Evolutionary conservation across 352 stramenopile species (phyloP).

Genomic region (Phytophthora agathidicida): DNA sequence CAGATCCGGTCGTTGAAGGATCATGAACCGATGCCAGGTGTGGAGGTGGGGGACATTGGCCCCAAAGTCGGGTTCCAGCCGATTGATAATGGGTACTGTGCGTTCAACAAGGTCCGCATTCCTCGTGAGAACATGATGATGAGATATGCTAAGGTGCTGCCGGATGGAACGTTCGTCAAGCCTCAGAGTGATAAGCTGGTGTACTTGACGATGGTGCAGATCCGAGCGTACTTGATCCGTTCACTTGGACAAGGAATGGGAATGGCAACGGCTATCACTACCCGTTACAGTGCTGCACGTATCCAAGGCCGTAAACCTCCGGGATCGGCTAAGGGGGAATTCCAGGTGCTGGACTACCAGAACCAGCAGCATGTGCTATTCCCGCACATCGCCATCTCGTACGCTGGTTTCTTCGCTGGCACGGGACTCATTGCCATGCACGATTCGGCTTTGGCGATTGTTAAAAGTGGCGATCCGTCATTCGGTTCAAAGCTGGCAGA

Average conservation of each 20-base stretch:
- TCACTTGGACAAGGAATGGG: conserved; percentile 10
- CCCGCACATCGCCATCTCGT: conserved; percentile 50
- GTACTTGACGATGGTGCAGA: conserved; percentile 59
- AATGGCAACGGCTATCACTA: conserved; percentile 42
- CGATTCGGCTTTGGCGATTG: conserved; percentile 18
- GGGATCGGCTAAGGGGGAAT: conserved; percentile 36
- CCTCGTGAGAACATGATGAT: conserved; percentile 34
- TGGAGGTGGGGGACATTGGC: conserved; percentile 21
- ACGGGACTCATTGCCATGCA: conserved; percentile 18
- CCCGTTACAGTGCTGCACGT: conserved; percentile 50
- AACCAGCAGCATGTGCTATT: conserved; percentile 56
- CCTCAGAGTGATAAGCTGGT: conserved; percentile 71
- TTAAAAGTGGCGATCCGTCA: conserved; percentile 26
- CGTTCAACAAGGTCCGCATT: conserved; percentile 21
- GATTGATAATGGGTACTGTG: conserved; percentile 28
- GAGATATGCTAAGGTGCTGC: conserved; percentile 40
- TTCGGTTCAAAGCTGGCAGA: conserved; percentile 20
- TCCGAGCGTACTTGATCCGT: conserved; percentile 38
- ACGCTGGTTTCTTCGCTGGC: conserved; percentile 34
- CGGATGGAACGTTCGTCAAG: conserved; percentile 58
- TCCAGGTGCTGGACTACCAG: conserved; percentile 61
- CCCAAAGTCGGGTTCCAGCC: conserved; percentile 52
- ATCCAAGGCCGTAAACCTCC: conserved; percentile 46
- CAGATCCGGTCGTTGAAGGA: conserved; percentile 21
- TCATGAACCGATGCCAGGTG: conserved; percentile 8